Conservation (phyloP, 225 moss, liverwort and hornwort genomes). For the Sphagnum contortum region DNA sequence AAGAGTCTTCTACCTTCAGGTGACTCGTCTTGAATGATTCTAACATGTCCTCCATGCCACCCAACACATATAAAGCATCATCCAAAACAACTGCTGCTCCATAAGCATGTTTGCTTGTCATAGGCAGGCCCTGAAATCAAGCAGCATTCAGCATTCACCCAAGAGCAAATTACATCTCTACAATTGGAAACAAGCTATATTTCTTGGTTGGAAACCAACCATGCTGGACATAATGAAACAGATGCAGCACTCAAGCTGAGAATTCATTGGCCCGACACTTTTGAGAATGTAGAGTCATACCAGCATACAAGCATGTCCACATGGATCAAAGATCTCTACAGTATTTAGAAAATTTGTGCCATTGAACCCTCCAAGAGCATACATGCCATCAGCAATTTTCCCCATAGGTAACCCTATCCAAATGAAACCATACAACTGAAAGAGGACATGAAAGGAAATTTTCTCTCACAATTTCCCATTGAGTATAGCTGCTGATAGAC, state of each 20-base stretch:
- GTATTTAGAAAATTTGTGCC: conserved; percentile 60
- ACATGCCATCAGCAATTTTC: conserved; percentile 43
- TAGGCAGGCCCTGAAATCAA: conserved; percentile 67
- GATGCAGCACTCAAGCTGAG: too few species aligned
- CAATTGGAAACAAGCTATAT: too few species aligned
- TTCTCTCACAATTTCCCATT: conserved; percentile 52
- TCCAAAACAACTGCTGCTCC: conserved; percentile 71
- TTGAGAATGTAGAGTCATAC: too few species aligned
- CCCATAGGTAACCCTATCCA: too few species aligned
- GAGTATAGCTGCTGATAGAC: conserved; percentile 71
- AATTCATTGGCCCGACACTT: too few species aligned
- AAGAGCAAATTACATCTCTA: too few species aligned
- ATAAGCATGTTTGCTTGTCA: conserved; percentile 74
- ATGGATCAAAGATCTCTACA: conserved; percentile 79
- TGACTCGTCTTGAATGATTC: conserved; percentile 30
- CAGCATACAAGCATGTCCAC: conserved; percentile 67
- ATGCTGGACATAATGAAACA: too few species aligned
- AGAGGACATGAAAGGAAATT: too few species aligned
- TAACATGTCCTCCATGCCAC: conserved; percentile 52
- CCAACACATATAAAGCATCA: conserved; percentile 64
- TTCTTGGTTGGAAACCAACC: too few species aligned
- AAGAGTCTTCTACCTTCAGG: conserved; percentile 58
- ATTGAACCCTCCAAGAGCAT: conserved; percentile 89
- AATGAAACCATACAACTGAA: too few species aligned
- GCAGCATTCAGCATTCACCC: too few species aligned